Percentiles rank a stretch among this genome's conserved stretches.
These are phyloP conservation scores for Xanthoparmelia taractica DNA, from an alignment of 495 filamentous ascomycete genomes.

Conservation along the genomic window DNA sequence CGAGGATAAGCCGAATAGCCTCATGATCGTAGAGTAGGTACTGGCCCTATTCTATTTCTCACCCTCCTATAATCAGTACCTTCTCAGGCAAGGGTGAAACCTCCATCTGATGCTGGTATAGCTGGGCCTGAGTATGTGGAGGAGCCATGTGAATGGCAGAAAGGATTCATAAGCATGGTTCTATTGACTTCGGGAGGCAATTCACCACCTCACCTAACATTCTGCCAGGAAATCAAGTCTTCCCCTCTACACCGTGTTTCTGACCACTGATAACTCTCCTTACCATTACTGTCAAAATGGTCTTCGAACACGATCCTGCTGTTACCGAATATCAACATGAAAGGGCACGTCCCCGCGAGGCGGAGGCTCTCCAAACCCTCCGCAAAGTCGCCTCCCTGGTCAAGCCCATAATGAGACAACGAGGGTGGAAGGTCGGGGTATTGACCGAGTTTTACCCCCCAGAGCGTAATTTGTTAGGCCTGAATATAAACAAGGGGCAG, in stretches of 20 bases:
- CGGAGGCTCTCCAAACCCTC: slow-evolving; percentile 74
- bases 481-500: slow-evolving; percentile 70
- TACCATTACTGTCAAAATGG: slow-evolving; percentile 9
- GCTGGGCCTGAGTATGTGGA: neutral
- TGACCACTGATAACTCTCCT: neutral
- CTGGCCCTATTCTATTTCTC: neutral
- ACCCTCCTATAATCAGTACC: neutral
- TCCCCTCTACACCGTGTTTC: neutral
- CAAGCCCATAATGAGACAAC: slow-evolving; percentile 89
- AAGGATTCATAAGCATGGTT: neutral
- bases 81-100: neutral
- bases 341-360: slow-evolving; percentile 57
- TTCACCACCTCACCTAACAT: neutral
- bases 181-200: neutral
- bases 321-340: slow-evolving; percentile 76
- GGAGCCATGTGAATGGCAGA: neutral
- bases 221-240: neutral
- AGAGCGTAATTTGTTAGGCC: slow-evolving; percentile 65
- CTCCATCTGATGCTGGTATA: neutral
- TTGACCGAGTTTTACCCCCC: slow-evolving; percentile 81
- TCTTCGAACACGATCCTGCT: slow-evolving; percentile 53
- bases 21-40: too few relatives aligned
- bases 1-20: neutral
- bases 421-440: slow-evolving; percentile 70
- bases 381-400: slow-evolving; percentile 82